These are phyloP conservation scores for Calonectria multiphialidica DNA, from an alignment of 2,329 filamentous ascomycete genomes.

Conservation along the genomic window DNA sequence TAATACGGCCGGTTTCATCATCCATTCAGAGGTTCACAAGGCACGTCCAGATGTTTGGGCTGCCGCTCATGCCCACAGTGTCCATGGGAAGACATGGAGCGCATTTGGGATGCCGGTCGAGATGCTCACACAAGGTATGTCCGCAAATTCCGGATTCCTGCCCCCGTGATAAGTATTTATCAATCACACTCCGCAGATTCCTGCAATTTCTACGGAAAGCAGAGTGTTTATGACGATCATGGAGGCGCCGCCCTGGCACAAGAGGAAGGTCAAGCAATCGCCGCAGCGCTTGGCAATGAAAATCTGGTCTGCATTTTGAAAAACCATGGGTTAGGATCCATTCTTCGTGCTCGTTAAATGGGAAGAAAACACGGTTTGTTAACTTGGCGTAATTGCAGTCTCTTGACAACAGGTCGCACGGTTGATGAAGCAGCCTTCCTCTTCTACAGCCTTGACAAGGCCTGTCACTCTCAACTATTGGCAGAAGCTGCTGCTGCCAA, in stretches of 20 bases:
- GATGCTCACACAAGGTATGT: neutral
- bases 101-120: neutral
- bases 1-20: conserved; percentile 11
- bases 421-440: neutral
- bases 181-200: too few relatives aligned
- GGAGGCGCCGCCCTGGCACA: neutral
- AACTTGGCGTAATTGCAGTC: neutral
- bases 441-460: neutral
- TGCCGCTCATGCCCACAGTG: neutral
- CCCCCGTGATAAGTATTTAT: too few relatives aligned
- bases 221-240: neutral
- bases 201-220: neutral
- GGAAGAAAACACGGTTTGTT: neutral
- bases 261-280: neutral
- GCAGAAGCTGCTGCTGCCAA: neutral
- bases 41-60: conserved; percentile 6
- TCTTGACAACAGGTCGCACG: neutral
- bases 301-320: neutral
- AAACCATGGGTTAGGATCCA: neutral
- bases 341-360: too few relatives aligned
- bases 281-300: neutral
- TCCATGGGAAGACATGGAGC: neutral
- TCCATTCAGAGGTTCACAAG: conserved; percentile 4
- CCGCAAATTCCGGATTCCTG: too few relatives aligned
- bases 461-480: neutral